Base-by-base conservation (phyloP, 2,329 filamentous ascomycete species). In the Ophiocordyceps robertsii region DNA sequence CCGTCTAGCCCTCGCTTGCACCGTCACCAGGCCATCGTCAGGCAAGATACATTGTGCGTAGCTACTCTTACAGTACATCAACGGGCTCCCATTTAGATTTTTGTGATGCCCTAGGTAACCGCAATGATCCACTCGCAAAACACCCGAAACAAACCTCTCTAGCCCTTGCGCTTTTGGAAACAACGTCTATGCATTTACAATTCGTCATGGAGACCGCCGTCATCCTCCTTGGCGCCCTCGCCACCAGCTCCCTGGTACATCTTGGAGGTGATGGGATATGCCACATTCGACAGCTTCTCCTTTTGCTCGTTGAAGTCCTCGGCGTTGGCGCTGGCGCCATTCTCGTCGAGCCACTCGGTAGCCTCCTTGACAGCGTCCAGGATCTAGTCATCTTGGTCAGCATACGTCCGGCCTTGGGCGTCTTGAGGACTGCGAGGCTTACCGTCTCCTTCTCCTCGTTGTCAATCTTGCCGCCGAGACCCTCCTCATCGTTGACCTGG, bases 231-330 rank as follows among this genome's bases (percentile, higher is more conserved):
- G 52, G 86, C 83, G 47, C 79, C 82, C 6, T 50, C 53, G 24
- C 39, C 76, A 53, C 72, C 75, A 49, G 73, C 78, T 52, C 74
- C 72, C 54, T 72, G 65, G 74, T 95, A 95, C 59, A 95, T 77
- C 80, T 98, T 98, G 73, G 86, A 94, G 56, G 92, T 98, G 70
- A 98, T 98, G 54, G 92, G 92, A 73, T 96, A 95, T 43, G 92
- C 92, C 51, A 95, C 85, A 65, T 84, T 84, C 57, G 85, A 93
- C 54, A 98, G 78, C 78, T 95, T 95, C 84, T 98, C 90, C 76
- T 93, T 95, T 75, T 96, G 90, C 79, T 98, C 92, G 68, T 95
- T 89, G 57, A 96, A 95, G 73, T 96, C 92, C 72, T 95, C 90
- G 46, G 87, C 75, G 53, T 73, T 78, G 50, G 92, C 92, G 41